Base-by-base conservation (phyloP, 73 alveolate genomes). In the Paramecium primaurelia region DNA sequence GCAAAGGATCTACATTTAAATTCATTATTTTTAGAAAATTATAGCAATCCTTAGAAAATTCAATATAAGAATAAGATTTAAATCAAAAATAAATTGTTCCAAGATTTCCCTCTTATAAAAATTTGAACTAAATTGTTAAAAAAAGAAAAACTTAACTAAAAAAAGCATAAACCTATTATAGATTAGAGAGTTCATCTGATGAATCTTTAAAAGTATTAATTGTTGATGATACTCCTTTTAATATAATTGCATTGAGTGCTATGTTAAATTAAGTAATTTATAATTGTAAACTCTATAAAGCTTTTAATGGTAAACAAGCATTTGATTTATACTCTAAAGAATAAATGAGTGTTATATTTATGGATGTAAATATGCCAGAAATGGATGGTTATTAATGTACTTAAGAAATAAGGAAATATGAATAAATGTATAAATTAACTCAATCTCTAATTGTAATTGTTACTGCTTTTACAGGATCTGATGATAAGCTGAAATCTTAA, bases 361-460 rank as follows among this genome's bases (percentile, higher is more conserved):
- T 89, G 94, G 94, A 89, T 71, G 86, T 71, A 20, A 89, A 89
- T 64, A 89, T 89, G 94, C 94, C 94, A 45, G 88, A 71, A 45
- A 89, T 89, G 94, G 88, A 89, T 71, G 94, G 94, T 1, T 89
- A 89, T 36, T 77, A 89, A 73, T 89, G 92, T 32, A 89, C 94
- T 28, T 47, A 69, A 71, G 85, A 71, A 16, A 89, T 89, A 25
- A 68, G 94, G 16, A 42, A 45, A 51, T 89, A 42, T 58, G 94
- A 89, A 71, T 7, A 40, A 28, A n/a, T 45, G 8, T 71, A 71
- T 28, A 32, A 42, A 44, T 34, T 45, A 22, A 16, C 26, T 36
- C 45, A 64, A 7, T 44, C 69, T 38, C 44, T 71, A 30, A 71
- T 89, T 6, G 25, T 89, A 11, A 89, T 89, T 3, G 94, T 89